These are phyloP conservation scores for Boletus insuetus DNA, from an alignment of 768 basidiomycete species.

Conservation along the genomic window DNA sequence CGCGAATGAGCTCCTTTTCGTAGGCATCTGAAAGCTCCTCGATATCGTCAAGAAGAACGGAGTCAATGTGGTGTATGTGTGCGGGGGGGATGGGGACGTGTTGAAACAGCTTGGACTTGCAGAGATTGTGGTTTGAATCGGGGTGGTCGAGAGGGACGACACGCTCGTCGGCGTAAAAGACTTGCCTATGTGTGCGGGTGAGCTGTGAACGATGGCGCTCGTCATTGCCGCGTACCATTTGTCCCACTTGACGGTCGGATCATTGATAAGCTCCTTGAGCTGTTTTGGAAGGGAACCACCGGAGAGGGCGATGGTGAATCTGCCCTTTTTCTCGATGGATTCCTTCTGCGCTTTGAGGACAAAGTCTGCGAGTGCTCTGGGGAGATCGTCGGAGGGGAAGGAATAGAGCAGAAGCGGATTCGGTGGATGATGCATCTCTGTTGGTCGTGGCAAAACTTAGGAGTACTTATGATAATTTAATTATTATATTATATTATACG, in stretches of 20 bases:
- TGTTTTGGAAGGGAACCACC: slow-evolving; percentile 89
- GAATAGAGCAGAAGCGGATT: slow-evolving; percentile 68
- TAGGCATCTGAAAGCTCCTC: slow-evolving; percentile 82
- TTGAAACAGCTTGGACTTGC: slow-evolving; percentile 69
- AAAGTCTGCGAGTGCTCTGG: slow-evolving; percentile 71
- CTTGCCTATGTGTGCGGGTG: slow-evolving; percentile 63
- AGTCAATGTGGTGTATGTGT: slow-evolving; percentile 86
- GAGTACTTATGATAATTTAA: background rate
- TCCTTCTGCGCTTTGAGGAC: slow-evolving; percentile 87
- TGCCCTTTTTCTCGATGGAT: slow-evolving; percentile 81
- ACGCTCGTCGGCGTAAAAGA: slow-evolving; percentile 97
- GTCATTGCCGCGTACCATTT: slow-evolving; percentile 60
- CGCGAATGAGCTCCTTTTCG: slow-evolving; percentile 79
- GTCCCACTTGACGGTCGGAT: slow-evolving; percentile 80
- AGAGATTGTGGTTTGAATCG: slow-evolving; percentile 89
- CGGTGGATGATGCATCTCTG: slow-evolving; percentile 54
- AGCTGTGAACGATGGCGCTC: background rate
- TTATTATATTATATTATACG: slow-evolving; percentile 3
- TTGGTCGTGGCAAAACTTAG: background rate
- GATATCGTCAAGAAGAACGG: slow-evolving; percentile 59
- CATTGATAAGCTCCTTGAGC: slow-evolving; percentile 65
- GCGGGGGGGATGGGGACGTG: slow-evolving; percentile 73
- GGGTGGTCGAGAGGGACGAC: slow-evolving; percentile 88
- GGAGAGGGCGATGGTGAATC: slow-evolving; percentile 90
- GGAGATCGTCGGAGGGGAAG: slow-evolving; percentile 60